phyloP scores from a whole-genome alignment of 768 basidiomycete genomes.

The Paxillus involutus region DNA sequence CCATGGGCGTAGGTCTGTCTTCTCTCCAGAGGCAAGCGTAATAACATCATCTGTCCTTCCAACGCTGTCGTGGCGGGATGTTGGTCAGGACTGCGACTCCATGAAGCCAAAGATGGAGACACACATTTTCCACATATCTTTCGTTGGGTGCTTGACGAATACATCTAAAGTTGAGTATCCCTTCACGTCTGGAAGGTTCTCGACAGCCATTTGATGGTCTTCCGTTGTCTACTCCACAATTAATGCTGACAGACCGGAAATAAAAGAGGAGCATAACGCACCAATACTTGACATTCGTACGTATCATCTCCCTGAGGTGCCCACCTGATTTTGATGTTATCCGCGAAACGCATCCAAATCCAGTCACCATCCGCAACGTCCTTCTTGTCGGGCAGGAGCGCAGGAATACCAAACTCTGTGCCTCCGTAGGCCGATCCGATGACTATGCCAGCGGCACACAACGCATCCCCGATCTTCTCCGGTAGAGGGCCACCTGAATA shows the following conservation, averaged over 20 bases:
- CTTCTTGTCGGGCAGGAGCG: not conserved
- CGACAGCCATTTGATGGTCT: slow-evolving; percentile 3
- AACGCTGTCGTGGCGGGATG: slow-evolving; percentile 22
- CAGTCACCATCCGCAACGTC: slow-evolving; percentile 17
- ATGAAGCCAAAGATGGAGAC: no score
- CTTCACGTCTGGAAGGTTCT: slow-evolving; percentile 37
- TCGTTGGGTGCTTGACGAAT: slow-evolving; percentile 44
- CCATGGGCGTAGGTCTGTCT: slow-evolving; percentile 33
- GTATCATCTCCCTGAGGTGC: slow-evolving; percentile 29
- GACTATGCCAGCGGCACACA: slow-evolving; percentile 16
- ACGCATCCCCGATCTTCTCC: slow-evolving; percentile 10
- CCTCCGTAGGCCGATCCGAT: slow-evolving; percentile 16
- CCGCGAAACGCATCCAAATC: slow-evolving; percentile 9
- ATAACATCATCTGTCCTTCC: slow-evolving; percentile 37
- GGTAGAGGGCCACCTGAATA: slow-evolving; percentile 17
- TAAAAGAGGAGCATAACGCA: slow-evolving; percentile 1
- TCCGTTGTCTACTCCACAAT: slow-evolving; percentile 4
- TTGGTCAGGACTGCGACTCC: not conserved
- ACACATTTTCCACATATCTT: slow-evolving; percentile 44
- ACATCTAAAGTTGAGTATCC: slow-evolving; percentile 42
- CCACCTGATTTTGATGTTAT: slow-evolving; percentile 17
- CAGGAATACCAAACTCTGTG: slow-evolving; percentile 19
- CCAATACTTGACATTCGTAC: slow-evolving; percentile 38
- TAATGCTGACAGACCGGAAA: not conserved
- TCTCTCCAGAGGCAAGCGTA: slow-evolving; percentile 31